These are phyloP conservation scores for Fomitopsis pulvina DNA, from an alignment of 768 basidiomycete genomes.

Conservation along the genomic window DNA sequence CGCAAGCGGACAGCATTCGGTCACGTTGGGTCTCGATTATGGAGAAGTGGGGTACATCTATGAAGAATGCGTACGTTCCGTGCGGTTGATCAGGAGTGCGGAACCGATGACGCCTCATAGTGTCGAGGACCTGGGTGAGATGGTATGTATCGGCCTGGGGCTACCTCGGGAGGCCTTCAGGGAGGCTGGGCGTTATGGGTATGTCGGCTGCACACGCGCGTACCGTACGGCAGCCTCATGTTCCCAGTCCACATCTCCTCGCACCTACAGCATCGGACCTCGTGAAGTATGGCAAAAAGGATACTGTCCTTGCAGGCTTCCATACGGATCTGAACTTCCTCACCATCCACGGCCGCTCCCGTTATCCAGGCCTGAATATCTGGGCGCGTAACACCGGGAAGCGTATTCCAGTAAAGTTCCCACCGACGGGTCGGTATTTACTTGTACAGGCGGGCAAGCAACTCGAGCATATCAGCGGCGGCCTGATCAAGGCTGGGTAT, in stretches of 20 bases:
- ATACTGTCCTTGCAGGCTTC: constrained; percentile 90
- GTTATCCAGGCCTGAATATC: constrained; percentile 84
- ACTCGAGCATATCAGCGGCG: constrained; percentile 79
- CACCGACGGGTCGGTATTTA: constrained; percentile 69
- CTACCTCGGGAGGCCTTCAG: constrained; percentile 63
- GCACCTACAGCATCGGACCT: constrained; percentile 94
- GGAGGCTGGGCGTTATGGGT: constrained; percentile 84
- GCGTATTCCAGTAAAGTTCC: constrained; percentile 82
- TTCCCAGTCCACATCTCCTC: constrained; percentile 69
- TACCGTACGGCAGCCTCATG: not conserved
- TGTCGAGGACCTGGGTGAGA: constrained; percentile 81
- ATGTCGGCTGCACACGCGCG: constrained; percentile 18
- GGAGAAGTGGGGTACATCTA: constrained; percentile 82
- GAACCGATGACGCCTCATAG: constrained; percentile 30
- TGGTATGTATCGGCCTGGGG: constrained; percentile 81
- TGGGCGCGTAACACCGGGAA: constrained; percentile 95
- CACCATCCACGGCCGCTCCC: constrained; percentile 83
- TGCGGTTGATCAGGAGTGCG: not conserved
- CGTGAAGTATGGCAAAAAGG: constrained; percentile 63
- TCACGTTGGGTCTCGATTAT: constrained; percentile 65
- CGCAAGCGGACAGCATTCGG: constrained; percentile 49
- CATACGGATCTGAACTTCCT: constrained; percentile 93
- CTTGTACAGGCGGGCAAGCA: constrained; percentile 96
- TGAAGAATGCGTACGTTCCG: constrained; percentile 75
- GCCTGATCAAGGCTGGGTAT: constrained; percentile 86